Conservation (phyloP, 2,329 filamentous ascomycete genomes). For the Sporothrix sp. region DNA sequence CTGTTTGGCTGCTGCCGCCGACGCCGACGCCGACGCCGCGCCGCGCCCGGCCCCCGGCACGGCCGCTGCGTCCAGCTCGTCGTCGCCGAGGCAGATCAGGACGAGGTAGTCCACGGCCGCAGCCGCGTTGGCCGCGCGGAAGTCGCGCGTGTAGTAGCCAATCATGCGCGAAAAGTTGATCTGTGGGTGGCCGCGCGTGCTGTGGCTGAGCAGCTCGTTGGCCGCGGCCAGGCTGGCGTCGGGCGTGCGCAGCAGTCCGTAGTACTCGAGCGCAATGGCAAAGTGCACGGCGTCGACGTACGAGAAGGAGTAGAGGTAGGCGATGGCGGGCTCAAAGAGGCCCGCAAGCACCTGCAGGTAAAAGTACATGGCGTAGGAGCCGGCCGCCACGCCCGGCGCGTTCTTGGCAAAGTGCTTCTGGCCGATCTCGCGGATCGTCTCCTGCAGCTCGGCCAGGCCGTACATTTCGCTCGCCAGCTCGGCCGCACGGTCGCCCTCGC, state of each 20-base stretch:
- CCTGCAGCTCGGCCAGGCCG: conserved; percentile 58
- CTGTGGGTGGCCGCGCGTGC: conserved; percentile 61
- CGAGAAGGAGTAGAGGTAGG: conserved; percentile 83
- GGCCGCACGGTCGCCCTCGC: conserved; percentile 52
- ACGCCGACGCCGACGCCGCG: background rate
- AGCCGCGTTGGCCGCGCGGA: conserved; percentile 80
- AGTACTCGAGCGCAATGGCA: conserved; percentile 78
- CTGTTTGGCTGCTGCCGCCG: conserved; percentile 43
- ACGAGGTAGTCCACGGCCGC: conserved; percentile 89
- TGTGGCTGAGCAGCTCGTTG: conserved; percentile 59
- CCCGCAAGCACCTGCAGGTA: conserved; percentile 83
- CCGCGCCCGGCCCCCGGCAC: background rate
- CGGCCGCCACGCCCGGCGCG: conserved; percentile 60
- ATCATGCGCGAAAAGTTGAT: conserved; percentile 92
- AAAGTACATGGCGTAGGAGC: conserved; percentile 83
- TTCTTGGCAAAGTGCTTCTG: conserved; percentile 82
- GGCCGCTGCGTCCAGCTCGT: conserved; percentile 41
- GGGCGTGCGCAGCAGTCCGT: conserved; percentile 78
- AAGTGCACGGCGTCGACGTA: conserved; percentile 95
- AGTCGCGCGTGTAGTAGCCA: conserved; percentile 91
- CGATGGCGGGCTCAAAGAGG: conserved; percentile 87
- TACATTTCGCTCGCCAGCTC: conserved; percentile 59
- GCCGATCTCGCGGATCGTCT: conserved; percentile 78
- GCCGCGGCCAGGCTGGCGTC: conserved; percentile 57
- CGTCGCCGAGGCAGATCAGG: conserved; percentile 83